Evolutionary conservation across 495 filamentous ascomycete species (phyloP).

Genomic region (Penicillium alfredii): DNA sequence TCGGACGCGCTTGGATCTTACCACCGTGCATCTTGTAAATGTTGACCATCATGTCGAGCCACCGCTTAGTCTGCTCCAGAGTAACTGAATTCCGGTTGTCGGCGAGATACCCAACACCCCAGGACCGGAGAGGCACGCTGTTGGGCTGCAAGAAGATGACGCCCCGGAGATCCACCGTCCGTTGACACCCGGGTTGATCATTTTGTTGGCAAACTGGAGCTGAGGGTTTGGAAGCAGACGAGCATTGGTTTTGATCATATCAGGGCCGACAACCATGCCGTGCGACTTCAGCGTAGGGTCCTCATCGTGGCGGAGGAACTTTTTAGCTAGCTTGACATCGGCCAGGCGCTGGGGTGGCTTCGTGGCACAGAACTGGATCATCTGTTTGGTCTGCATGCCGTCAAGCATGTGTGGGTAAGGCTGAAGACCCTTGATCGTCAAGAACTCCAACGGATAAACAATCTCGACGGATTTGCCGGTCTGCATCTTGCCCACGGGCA

Average conservation of each 20-base stretch:
- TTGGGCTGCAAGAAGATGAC: conserved; percentile 67
- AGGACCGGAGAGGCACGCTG: conserved; percentile 51
- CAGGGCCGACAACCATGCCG: conserved; percentile 56
- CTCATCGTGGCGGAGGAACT: conserved; percentile 56
- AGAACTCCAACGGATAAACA: conserved; percentile 81
- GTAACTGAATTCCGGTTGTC: conserved; percentile 36
- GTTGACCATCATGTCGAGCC: conserved; percentile 53
- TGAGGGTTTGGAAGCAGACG: conserved; percentile 66
- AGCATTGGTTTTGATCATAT: conserved; percentile 60
- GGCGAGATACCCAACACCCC: conserved; percentile 60
- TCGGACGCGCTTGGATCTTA: conserved; percentile 36
- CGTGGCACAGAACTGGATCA: conserved; percentile 82
- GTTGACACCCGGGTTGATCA: conserved; percentile 46
- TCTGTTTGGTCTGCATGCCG: conserved; percentile 57
- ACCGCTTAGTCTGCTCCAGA: conserved; percentile 44
- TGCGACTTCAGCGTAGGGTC: conserved; percentile 65
- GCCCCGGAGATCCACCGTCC: conserved; percentile 81
- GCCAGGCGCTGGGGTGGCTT: conserved; percentile 56
- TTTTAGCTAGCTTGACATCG: conserved; percentile 59
- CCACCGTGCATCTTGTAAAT: conserved; percentile 70
- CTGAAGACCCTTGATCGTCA: conserved; percentile 58
- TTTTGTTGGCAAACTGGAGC: conserved; percentile 53
- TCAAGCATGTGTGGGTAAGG: conserved; percentile 75
- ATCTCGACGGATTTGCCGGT: conserved; percentile 52
- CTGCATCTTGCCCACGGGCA: conserved; percentile 67